Evolutionary conservation across 1,284 basidiomycete genomes (phyloP).

Genomic region (Mycena citricolor): DNA sequence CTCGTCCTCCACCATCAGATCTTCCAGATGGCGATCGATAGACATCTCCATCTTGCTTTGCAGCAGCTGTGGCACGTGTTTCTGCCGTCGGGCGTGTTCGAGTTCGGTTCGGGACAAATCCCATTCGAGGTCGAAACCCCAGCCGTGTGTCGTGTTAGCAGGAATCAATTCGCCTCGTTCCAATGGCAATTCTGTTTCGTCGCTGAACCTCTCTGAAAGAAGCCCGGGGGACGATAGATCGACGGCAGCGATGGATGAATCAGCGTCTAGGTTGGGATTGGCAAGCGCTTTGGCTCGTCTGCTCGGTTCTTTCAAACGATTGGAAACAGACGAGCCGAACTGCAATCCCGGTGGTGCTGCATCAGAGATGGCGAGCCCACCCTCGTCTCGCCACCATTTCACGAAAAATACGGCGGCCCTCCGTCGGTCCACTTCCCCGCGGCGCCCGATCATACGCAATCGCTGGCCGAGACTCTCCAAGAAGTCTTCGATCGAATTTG

Average conservation of each 20-base stretch:
- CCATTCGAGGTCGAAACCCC: slow-evolving; percentile 87
- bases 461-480: slow-evolving; percentile 68
- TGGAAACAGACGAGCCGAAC: too few relatives aligned
- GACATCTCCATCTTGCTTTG: slow-evolving; percentile 70
- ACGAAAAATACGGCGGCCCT: slow-evolving; percentile 82
- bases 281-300: too few relatives aligned
- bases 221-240: too few relatives aligned
- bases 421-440: slow-evolving; percentile 68
- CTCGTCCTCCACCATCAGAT: slow-evolving; percentile 46
- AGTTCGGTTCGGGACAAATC: slow-evolving; percentile 35
- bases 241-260: too few relatives aligned
- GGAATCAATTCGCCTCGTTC: too few relatives aligned
- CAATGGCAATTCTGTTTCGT: too few relatives aligned
- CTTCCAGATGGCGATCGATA: slow-evolving; percentile 54
- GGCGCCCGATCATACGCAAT: slow-evolving; percentile 79
- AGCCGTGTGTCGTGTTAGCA: slow-evolving; percentile 53
- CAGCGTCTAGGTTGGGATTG: too few relatives aligned
- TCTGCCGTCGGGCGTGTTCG: too few relatives aligned
- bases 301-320: too few relatives aligned
- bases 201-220: too few relatives aligned
- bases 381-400: slow-evolving; percentile 81
- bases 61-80: slow-evolving; percentile 32
- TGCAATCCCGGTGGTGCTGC: too few relatives aligned
- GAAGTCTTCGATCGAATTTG: slow-evolving; percentile 61
- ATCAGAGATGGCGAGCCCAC: slow-evolving; percentile 49